Evolutionary conservation across 768 basidiomycete species (phyloP).

Genomic region (Lentinus tigrinus): DNA sequence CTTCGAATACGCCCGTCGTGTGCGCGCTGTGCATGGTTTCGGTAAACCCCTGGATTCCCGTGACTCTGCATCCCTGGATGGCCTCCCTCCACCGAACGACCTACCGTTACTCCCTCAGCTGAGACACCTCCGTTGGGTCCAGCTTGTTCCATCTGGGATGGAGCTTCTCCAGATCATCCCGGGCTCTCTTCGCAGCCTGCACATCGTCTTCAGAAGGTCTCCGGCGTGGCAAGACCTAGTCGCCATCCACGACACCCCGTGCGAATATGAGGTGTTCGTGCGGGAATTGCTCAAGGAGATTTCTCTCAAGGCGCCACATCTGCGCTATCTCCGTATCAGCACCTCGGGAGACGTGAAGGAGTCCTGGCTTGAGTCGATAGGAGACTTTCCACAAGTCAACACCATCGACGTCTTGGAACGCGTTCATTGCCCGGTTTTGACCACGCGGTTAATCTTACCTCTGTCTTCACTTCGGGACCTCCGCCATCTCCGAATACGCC

Average conservation of each 20-base stretch:
- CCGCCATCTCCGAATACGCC: constrained; percentile 2
- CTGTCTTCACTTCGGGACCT: background rate
- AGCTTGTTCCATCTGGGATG: background rate
- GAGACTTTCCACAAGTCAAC: background rate
- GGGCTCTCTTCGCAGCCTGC: constrained; percentile 3
- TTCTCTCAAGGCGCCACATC: background rate
- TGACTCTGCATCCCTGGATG: background rate
- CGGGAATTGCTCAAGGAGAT: background rate
- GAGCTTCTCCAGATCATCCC: constrained; percentile 1
- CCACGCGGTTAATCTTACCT: background rate
- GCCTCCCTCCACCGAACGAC: background rate
- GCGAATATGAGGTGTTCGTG: background rate
- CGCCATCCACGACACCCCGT: background rate
- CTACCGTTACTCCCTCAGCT: background rate
- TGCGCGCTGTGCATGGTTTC: constrained; percentile 5
- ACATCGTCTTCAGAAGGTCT: background rate
- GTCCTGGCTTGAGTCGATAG: constrained; percentile 1
- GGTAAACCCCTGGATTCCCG: background rate
- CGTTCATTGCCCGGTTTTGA: background rate
- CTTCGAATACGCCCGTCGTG: constrained; percentile 1
- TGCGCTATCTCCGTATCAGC: constrained; percentile 8
- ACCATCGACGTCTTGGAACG: constrained; percentile 6
- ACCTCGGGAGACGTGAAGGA: background rate
- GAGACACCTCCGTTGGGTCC: constrained; percentile 4
- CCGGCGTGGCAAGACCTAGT: background rate